These are phyloP conservation scores for Gossypium schwendimanii DNA, from an alignment of 441 rosid genomes.

Conservation along the genomic window DNA sequence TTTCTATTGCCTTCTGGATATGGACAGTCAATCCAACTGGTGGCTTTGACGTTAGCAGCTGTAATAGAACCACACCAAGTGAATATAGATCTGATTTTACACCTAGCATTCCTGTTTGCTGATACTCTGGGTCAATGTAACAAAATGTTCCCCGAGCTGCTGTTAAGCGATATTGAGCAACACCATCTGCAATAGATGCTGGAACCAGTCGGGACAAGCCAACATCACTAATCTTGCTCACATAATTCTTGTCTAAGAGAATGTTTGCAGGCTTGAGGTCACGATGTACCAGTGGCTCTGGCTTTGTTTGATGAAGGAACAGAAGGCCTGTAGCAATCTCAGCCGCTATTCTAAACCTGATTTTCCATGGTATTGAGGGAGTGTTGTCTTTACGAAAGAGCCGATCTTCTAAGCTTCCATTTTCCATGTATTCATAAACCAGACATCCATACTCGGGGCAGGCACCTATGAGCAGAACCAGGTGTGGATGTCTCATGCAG, in stretches of 20 bases:
- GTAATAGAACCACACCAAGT: slow-evolving; percentile 64
- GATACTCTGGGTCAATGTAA: slow-evolving; percentile 84
- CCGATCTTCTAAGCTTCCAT: slow-evolving; percentile 79
- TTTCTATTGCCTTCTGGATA: slow-evolving; percentile 45
- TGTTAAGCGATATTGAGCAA: slow-evolving; percentile 50
- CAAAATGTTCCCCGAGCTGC: slow-evolving; percentile 80
- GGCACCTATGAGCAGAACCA: slow-evolving; percentile 79
- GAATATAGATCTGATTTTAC: slow-evolving; percentile 77
- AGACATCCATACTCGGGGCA: slow-evolving; percentile 80
- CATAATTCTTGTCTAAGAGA: slow-evolving; percentile 46
- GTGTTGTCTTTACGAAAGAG: slow-evolving; percentile 50
- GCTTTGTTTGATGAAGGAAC: slow-evolving; percentile 73
- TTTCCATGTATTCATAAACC: slow-evolving; percentile 72
- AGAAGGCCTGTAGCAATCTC: slow-evolving; percentile 65
- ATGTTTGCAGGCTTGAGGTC: slow-evolving; percentile 83
- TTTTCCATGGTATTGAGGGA: slow-evolving; percentile 56
- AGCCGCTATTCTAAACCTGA: slow-evolving; percentile 56
- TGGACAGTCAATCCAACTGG: slow-evolving; percentile 59
- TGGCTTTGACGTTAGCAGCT: slow-evolving; percentile 55
- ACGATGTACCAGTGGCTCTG: slow-evolving; percentile 73
- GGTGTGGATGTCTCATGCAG: slow-evolving; percentile 64
- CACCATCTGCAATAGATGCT: slow-evolving; percentile 24
- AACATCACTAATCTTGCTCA: slow-evolving; percentile 62
- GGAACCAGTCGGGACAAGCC: slow-evolving; percentile 75
- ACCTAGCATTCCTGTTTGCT: slow-evolving; percentile 71